phyloP scores from a whole-genome alignment of 140 eudicot species.

The Oenanthe javanica region DNA sequence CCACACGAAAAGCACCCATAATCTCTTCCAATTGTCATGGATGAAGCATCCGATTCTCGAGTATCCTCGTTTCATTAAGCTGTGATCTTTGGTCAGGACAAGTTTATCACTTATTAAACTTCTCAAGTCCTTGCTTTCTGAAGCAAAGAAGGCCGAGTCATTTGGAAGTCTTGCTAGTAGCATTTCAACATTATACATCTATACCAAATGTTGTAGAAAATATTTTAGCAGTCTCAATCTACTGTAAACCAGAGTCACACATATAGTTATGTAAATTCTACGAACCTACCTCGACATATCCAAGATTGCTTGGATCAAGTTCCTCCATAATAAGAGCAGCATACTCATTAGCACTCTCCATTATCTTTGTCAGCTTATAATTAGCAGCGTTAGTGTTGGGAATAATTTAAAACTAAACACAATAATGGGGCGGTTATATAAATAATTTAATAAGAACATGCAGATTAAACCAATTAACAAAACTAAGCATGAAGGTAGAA shows the following conservation, averaged over 20 bases:
- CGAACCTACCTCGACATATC: constrained; percentile 30
- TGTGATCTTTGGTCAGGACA: constrained; percentile 4
- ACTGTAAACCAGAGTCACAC: neutral
- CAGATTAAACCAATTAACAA: no score
- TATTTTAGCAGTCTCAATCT: neutral
- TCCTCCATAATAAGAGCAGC: constrained; percentile 62
- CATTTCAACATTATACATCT: constrained; percentile 28
- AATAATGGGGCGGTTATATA: no score
- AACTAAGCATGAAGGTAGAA: no score
- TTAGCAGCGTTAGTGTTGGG: no score
- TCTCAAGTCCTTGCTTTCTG: constrained; percentile 12
- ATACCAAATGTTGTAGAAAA: neutral
- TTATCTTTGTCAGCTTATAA: constrained; percentile 37
- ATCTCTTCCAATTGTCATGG: constrained; percentile 32
- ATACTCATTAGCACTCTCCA: constrained; percentile 40
- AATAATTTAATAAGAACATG: no score
- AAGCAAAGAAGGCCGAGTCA: neutral
- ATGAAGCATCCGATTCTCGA: constrained; percentile 15
- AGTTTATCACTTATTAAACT: constrained; percentile 20
- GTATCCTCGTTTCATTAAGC: constrained; percentile 12
- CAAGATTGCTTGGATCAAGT: constrained; percentile 41
- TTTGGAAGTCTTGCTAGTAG: constrained; percentile 19
- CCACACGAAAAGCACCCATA: constrained; percentile 31
- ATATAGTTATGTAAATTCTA: neutral
- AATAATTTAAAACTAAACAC: no score